Percentiles rank a stretch among this genome's conserved stretches.
phyloP scores from a whole-genome alignment of 2,329 filamentous ascomycete genomes.

The Neopestalotiopsis sp. region DNA sequence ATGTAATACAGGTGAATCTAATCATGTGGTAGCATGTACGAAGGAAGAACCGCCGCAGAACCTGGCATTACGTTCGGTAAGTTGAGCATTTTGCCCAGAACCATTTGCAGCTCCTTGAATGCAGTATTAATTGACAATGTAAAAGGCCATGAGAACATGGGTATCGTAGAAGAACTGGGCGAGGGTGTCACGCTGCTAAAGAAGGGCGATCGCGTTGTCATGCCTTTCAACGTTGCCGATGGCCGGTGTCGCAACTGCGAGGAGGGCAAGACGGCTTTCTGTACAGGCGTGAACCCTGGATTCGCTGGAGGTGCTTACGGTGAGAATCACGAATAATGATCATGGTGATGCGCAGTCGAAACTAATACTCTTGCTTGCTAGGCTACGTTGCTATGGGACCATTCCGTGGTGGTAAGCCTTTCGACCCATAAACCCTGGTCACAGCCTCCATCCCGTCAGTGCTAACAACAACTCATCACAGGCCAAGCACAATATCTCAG shows the following conservation, averaged over 20 bases:
- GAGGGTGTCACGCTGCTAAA: constrained; percentile 64
- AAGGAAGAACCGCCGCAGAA: constrained; percentile 67
- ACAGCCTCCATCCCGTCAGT: background rate
- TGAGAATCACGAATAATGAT: background rate
- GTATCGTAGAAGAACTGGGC: constrained; percentile 59
- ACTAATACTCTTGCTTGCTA: constrained; percentile 9
- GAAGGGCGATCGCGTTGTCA: constrained; percentile 67
- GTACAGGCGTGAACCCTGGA: constrained; percentile 66
- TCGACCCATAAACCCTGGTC: background rate
- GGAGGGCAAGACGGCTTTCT: constrained; percentile 68
- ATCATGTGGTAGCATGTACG: constrained; percentile 60
- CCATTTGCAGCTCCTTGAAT: background rate
- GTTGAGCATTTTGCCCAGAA: constrained; percentile 5
- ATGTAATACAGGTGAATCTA: background rate
- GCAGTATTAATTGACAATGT: accelerated
- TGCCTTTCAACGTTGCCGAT: constrained; percentile 70
- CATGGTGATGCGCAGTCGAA: background rate
- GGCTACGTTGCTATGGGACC: constrained; percentile 66
- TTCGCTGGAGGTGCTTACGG: constrained; percentile 64
- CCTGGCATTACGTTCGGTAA: constrained; percentile 64
- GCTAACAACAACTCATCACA: constrained; percentile 24
- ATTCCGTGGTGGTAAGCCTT: constrained; percentile 41
- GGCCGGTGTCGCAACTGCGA: constrained; percentile 69
- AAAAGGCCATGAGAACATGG: constrained; percentile 62
- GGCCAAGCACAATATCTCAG: constrained; percentile 69